These are phyloP conservation scores for Atkinsonella texensis DNA, from an alignment of 2,329 filamentous ascomycete species.

Conservation along the genomic window DNA sequence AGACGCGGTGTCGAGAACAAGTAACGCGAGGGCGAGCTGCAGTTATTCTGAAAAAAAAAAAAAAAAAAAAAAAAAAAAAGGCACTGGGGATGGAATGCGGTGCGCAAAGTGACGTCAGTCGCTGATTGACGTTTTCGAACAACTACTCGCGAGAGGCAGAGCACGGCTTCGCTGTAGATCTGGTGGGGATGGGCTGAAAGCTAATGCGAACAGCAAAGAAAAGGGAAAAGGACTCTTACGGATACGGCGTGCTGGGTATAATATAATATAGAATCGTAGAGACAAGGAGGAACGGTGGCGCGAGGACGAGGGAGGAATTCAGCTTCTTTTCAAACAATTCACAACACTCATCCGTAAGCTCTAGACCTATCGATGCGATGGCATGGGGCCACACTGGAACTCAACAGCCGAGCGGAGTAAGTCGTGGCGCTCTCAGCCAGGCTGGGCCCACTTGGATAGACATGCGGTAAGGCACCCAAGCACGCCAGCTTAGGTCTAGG, in stretches of 20 bases:
- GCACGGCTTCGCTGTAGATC: background rate
- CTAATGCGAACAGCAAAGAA: background rate
- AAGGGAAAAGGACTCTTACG: too few relatives aligned
- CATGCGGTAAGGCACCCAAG: too few relatives aligned
- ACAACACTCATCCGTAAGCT: background rate
- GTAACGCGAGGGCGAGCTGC: background rate
- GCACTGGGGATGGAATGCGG: background rate
- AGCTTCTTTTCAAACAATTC: background rate
- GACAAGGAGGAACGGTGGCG: background rate
- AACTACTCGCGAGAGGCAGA: background rate
- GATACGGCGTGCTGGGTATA: background rate
- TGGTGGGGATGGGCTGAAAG: background rate
- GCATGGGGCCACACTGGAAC: background rate
- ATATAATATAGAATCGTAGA: background rate
- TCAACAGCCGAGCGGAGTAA: background rate
- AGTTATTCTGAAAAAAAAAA: background rate
- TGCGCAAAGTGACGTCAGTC: background rate
- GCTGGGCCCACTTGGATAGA: background rate
- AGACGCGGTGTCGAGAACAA: background rate
- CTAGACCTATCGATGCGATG: background rate
- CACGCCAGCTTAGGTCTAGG: too few relatives aligned
- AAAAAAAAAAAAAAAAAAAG: background rate
- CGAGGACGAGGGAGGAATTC: background rate
- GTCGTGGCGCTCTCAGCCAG: background rate
- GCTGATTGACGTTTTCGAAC: background rate